These are phyloP conservation scores for Forsythia viridissima DNA, from an alignment of 257 asterid species.

Conservation along the genomic window DNA sequence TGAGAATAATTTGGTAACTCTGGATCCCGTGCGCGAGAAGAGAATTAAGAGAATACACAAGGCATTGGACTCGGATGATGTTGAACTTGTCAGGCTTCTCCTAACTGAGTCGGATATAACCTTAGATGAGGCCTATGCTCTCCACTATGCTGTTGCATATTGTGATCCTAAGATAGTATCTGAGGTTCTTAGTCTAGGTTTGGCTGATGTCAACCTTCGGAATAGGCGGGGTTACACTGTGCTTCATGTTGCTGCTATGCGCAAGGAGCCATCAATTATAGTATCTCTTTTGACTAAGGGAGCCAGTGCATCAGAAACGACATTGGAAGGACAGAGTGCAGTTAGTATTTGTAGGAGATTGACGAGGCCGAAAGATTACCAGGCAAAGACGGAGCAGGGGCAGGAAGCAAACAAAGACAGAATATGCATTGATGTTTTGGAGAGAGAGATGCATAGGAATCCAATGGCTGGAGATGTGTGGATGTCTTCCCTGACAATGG, in stretches of 20 bases:
- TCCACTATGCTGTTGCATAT: constrained; percentile 71
- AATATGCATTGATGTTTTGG: constrained; percentile 69
- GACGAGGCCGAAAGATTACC: constrained; percentile 69
- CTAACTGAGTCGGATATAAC: constrained; percentile 62
- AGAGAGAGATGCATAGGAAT: constrained; percentile 68
- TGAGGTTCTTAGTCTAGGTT: constrained; percentile 60
- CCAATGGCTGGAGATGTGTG: constrained; percentile 40
- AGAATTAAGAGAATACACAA: constrained; percentile 54
- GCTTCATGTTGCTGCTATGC: constrained; percentile 69
- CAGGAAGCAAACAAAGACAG: constrained; percentile 62
- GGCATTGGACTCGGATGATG: constrained; percentile 75
- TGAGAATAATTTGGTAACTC: constrained; percentile 1
- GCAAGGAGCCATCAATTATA: constrained; percentile 67
- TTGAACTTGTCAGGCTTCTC: constrained; percentile 66
- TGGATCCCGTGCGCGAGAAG: constrained; percentile 50
- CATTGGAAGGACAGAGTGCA: constrained; percentile 52
- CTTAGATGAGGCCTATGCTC: constrained; percentile 66
- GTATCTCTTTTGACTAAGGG: constrained; percentile 69
- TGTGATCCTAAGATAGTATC: constrained; percentile 71
- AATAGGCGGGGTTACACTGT: constrained; percentile 53
- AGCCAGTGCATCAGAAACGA: constrained; percentile 51
- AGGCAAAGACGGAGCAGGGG: constrained; percentile 57
- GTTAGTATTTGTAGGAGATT: constrained; percentile 57
- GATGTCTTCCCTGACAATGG: constrained; percentile 38
- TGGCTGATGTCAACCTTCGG: constrained; percentile 58